phyloP scores from a whole-genome alignment of 345 rosid genomes.

The Carallia pectinifolia region DNA sequence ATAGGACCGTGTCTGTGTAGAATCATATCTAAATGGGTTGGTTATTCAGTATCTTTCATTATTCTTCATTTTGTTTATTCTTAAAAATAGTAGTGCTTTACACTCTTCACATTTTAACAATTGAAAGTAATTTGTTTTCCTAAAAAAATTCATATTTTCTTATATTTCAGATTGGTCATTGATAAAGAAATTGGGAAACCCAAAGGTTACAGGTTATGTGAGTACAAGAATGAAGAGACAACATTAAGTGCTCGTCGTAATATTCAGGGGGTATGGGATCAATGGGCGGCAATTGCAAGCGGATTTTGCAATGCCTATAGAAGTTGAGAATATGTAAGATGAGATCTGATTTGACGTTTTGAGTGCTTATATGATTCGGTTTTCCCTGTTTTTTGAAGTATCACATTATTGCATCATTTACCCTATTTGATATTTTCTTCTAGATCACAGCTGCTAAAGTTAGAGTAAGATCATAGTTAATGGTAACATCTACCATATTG shows the following conservation, averaged over 20 bases:
- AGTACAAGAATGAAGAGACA: constrained; percentile 96
- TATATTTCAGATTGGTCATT: constrained; percentile 68
- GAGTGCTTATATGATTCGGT: neutral
- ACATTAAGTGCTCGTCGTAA: constrained; percentile 98
- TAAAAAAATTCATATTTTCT: constrained; percentile 11
- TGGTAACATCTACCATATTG: no score
- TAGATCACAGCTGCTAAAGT: no score
- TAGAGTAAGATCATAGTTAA: no score
- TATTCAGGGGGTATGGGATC: constrained; percentile 88
- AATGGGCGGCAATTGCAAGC: constrained; percentile 95
- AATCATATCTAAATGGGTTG: no score
- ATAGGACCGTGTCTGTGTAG: no score
- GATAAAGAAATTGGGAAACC: constrained; percentile 99
- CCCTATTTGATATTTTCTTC: no score
- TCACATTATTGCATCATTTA: no score
- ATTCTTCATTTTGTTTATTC: no score
- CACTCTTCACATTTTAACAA: no score
- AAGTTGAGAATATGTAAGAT: constrained; percentile 66
- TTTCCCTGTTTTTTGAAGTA: neutral
- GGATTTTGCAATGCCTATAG: constrained; percentile 91
- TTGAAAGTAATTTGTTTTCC: no score
- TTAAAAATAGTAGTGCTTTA: no score
- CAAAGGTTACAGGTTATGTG: constrained; percentile 98
- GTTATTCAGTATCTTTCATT: no score
- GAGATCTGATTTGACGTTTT: neutral